These are phyloP conservation scores for Ceriops zippeliana DNA, from an alignment of 345 rosid genomes.

Conservation along the genomic window DNA sequence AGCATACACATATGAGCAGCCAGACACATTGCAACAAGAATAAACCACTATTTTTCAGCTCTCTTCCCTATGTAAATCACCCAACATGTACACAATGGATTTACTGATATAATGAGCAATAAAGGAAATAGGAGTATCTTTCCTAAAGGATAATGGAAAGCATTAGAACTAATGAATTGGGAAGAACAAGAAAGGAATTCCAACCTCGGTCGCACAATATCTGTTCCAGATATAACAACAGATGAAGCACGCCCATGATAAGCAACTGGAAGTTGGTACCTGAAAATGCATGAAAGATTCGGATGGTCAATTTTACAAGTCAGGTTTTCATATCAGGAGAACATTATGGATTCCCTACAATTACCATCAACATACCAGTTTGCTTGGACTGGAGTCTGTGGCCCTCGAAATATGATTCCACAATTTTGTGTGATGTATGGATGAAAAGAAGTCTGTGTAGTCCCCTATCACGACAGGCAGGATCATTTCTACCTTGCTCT, in stretches of 20 bases:
- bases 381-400: constrained; percentile 57
- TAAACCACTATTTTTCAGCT: neutral
- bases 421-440: constrained; percentile 95
- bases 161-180: too few species aligned
- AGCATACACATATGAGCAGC: neutral
- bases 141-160: too few species aligned
- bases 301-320: neutral
- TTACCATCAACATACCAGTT: constrained; percentile 64
- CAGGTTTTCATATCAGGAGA: neutral
- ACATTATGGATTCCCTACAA: constrained; percentile 40
- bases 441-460: constrained; percentile 92
- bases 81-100: too few species aligned
- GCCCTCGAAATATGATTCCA: constrained; percentile 84
- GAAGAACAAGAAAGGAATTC: neutral
- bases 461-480: constrained; percentile 86
- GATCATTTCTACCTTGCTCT: constrained; percentile 81
- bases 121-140: too few species aligned
- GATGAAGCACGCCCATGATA: constrained; percentile 97
- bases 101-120: too few species aligned
- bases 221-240: constrained; percentile 81
- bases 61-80: neutral
- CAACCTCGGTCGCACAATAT: constrained; percentile 78
- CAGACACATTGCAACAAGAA: neutral
- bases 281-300: constrained; percentile 24
- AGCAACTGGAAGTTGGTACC: constrained; percentile 96